These are phyloP conservation scores for Candida glucosophila DNA, from an alignment of 1,139 yeast species.

Conservation along the genomic window DNA sequence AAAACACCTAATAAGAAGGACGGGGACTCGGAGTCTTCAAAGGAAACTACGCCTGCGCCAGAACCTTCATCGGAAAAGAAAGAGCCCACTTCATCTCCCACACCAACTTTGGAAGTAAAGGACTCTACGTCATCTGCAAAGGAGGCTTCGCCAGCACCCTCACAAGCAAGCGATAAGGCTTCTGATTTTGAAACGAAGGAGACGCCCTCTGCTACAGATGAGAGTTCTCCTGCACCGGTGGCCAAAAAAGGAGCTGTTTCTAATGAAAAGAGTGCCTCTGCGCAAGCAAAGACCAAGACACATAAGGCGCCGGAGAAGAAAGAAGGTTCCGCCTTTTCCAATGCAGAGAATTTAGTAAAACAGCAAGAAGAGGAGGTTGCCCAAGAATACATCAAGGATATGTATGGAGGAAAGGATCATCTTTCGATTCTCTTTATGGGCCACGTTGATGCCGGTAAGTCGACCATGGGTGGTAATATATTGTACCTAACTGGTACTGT, in stretches of 20 bases:
- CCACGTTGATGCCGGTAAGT: slow-evolving; percentile 98
- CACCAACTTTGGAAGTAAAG: slow-evolving; percentile 8
- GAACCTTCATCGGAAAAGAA: slow-evolving; percentile 2
- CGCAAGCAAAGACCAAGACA: slow-evolving; percentile 8
- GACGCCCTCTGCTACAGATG: not conserved
- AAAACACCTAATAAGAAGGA: slow-evolving; percentile 27
- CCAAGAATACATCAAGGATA: slow-evolving; percentile 77
- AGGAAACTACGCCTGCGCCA: slow-evolving; percentile 10
- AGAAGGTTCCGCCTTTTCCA: slow-evolving; percentile 14
- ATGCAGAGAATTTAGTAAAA: slow-evolving; percentile 46
- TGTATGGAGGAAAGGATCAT: slow-evolving; percentile 97
- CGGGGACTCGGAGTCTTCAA: slow-evolving; percentile 7
- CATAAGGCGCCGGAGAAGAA: slow-evolving; percentile 6
- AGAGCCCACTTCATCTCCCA: slow-evolving; percentile 10
- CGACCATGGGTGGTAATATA: slow-evolving; percentile 98
- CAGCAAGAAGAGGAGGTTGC: slow-evolving; percentile 85
- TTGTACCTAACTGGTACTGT: slow-evolving; percentile 91
- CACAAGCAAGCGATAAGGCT: slow-evolving; percentile 2
- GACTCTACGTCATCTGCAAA: slow-evolving; percentile 3
- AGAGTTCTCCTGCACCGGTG: slow-evolving; percentile 6
- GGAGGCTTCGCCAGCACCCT: slow-evolving; percentile 8
- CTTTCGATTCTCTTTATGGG: slow-evolving; percentile 97
- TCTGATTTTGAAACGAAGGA: not conserved
- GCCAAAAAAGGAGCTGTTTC: slow-evolving; percentile 5
- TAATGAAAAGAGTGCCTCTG: slow-evolving; percentile 2